Evolutionary conservation across 306 rosid genomes (phyloP).

Genomic region (Dalbergia cultrata): DNA sequence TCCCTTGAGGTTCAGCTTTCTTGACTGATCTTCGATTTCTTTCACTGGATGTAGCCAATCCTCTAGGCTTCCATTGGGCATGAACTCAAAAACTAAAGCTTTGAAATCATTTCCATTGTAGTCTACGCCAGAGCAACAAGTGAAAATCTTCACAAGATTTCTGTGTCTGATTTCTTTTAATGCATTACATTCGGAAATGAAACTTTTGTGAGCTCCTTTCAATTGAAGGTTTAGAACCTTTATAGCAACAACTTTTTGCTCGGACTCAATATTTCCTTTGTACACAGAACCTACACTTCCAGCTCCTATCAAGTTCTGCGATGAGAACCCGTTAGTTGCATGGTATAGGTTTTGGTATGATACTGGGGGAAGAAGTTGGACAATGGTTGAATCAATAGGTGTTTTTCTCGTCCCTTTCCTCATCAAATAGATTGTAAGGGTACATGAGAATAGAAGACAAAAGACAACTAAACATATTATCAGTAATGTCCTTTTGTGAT

Average conservation of each 20-base stretch:
- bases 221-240: slow-evolving; percentile 42
- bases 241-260: slow-evolving; percentile 14
- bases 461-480: background rate
- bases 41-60: slow-evolving; percentile 29
- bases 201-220: slow-evolving; percentile 46
- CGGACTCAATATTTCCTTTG: slow-evolving; percentile 3
- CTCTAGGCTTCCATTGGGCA: slow-evolving; percentile 42
- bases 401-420: background rate
- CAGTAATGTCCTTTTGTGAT: background rate
- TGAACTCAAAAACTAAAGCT: slow-evolving; percentile 40
- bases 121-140: slow-evolving; percentile 40
- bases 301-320: slow-evolving; percentile 44
- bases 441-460: background rate
- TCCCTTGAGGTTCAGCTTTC: slow-evolving; percentile 11
- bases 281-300: slow-evolving; percentile 51
- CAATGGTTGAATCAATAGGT: background rate
- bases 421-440: background rate
- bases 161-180: slow-evolving; percentile 19
- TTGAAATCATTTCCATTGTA: slow-evolving; percentile 37
- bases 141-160: slow-evolving; percentile 34
- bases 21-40: background rate
- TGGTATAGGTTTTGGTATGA: slow-evolving; percentile 45
- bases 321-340: slow-evolving; percentile 42
- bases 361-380: background rate
- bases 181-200: slow-evolving; percentile 34